Base-by-base conservation (phyloP, 441 rosid species). In the Eugenia klotzschiana region DNA sequence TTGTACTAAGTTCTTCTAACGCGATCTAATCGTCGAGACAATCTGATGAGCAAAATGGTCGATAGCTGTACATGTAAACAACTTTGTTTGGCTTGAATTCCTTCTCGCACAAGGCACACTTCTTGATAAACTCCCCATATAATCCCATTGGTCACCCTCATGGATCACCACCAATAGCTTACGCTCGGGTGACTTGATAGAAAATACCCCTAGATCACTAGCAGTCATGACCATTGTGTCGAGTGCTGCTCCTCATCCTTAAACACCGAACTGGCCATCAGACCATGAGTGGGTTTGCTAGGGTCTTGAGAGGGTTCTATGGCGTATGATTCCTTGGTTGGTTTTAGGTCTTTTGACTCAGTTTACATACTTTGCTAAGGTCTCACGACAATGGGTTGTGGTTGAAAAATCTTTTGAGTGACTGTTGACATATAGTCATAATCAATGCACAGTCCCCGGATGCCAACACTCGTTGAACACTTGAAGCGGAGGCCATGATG, bases 41-140 rank as follows among this genome's bases (percentile, higher is more conserved):
- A 2, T 85, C 85, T 25, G 52, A 27, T 12, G 89, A 87, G 87
- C 90, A 91, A 84, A 89, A 86, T 80, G 90, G 88, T 6, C 83
- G 79, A 84, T 74, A 41, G 13, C 91, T 89, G 86, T 55, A n/a
- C 60, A 55, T n/a, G 27, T 22, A 22, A 22, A 53, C 56, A 53
- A 20, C 56, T 22, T 53, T 53, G 56, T 53, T n/a, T 11, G 11
- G 56, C 11, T 53, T 7, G n/a, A 53, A 7, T 52, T 52, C 55
- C 55, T 7, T 52, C 23, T 52, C 20, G 49, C 14, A 55, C 15
- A 25, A 81, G 25, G 27, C 25, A n/a, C 58, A 54, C 27, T 54
- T 54, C 14, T 10, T 10, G 58, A 23, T 54, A n/a, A 54, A n/a
- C 26, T 54, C 58, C 58, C 58, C 60, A 12, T 4, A 55, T 55